phyloP scores from a whole-genome alignment of 2,329 filamentous ascomycete species.

The Diplodia corticola region DNA sequence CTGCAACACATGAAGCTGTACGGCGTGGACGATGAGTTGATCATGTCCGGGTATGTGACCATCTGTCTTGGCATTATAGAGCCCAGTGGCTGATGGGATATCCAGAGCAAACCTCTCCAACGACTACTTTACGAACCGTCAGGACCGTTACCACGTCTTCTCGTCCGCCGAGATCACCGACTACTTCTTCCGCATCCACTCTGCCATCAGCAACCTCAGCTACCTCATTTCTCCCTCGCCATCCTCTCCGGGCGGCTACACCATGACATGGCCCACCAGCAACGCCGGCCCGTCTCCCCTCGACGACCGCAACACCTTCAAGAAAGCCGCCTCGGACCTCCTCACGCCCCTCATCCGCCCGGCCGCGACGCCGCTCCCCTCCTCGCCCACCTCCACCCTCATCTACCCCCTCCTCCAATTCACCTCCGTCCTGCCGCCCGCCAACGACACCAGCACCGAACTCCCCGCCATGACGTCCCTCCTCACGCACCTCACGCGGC shows the following conservation, averaged over 20 bases:
- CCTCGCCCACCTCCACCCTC: conserved; percentile 60
- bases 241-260: conserved; percentile 52
- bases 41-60: conserved; percentile 73
- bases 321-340: conserved; percentile 65
- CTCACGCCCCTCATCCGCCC: conserved; percentile 67
- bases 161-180: conserved; percentile 74
- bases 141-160: conserved; percentile 94
- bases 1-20: conserved; percentile 99
- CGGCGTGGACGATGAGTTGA: conserved; percentile 90
- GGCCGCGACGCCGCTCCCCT: conserved; percentile 33
- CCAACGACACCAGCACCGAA: conserved; percentile 75
- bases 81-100: neutral
- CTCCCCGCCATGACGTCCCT: conserved; percentile 77
- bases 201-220: conserved; percentile 75
- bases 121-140: conserved; percentile 95
- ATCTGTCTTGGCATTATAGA: neutral
- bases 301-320: conserved; percentile 67
- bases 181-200: conserved; percentile 78
- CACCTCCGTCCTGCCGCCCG: conserved; percentile 73
- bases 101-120: conserved; percentile 77
- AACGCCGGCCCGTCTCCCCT: conserved; percentile 78
- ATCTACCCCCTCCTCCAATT: conserved; percentile 88
- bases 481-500: conserved; percentile 66
- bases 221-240: conserved; percentile 71
- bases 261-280: conserved; percentile 69